Evolutionary conservation across 208 protist genomes (phyloP).

Genomic region (Trypanosomatidae sp.): DNA sequence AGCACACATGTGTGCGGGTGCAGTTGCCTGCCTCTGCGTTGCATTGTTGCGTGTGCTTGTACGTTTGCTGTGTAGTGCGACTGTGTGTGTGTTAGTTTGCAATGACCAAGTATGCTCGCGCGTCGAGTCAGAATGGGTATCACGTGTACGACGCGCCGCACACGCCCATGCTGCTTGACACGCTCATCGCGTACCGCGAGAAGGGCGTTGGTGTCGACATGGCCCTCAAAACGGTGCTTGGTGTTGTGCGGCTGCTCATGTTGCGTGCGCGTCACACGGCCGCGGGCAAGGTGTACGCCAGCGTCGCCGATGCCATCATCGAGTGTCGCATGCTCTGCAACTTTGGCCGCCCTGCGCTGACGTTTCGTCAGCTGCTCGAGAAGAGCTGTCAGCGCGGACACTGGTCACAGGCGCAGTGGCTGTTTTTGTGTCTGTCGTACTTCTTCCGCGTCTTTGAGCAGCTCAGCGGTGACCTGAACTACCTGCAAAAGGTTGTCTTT

Average conservation of each 20-base stretch:
- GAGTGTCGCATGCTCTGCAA: constrained; percentile 86
- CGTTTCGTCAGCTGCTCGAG: constrained; percentile 28
- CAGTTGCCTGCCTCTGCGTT: no score
- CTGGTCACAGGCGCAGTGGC: constrained; percentile 21
- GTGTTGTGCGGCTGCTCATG: constrained; percentile 38
- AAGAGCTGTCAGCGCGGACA: constrained; percentile 8
- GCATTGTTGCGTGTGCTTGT: no score
- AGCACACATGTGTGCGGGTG: no score
- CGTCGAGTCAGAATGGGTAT: neutral
- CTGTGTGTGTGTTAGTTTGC: constrained; percentile 1
- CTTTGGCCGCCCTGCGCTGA: constrained; percentile 37
- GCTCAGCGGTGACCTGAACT: constrained; percentile 69
- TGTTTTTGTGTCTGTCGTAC: constrained; percentile 33
- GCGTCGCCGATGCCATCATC: constrained; percentile 48
- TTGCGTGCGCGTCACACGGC: constrained; percentile 20
- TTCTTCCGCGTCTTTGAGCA: constrained; percentile 70
- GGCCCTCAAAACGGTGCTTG: constrained; percentile 56
- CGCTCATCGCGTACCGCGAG: constrained; percentile 42
- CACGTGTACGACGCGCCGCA: constrained; percentile 2
- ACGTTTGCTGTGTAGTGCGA: no score
- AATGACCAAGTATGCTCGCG: no score
- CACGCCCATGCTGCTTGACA: constrained; percentile 29
- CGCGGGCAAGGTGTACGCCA: constrained; percentile 17
- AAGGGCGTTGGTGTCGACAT: constrained; percentile 79
- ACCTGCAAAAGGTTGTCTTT: constrained; percentile 74